phyloP scores from a whole-genome alignment of 371 early-diverging fungal species.

The Mucor plumbeus region DNA sequence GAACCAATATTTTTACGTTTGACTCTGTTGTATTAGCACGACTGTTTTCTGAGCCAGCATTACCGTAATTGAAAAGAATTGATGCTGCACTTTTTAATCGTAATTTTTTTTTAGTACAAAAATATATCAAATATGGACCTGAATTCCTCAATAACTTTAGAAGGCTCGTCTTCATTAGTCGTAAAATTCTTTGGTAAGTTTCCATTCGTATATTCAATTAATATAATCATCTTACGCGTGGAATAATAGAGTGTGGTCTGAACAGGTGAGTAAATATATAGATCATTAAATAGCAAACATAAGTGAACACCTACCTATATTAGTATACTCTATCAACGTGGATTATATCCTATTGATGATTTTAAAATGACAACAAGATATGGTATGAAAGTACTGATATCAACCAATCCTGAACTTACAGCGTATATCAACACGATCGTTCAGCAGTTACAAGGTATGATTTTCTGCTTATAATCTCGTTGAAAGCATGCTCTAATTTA shows the following conservation, averaged over 20 bases:
- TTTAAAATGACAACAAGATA: slow-evolving; percentile 83
- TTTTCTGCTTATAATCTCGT: too few relatives aligned
- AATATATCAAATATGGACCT: neutral
- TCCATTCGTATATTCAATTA: neutral
- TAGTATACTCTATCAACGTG: slow-evolving; percentile 90
- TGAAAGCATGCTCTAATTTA: neutral
- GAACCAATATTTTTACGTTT: too few relatives aligned
- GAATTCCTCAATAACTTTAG: neutral
- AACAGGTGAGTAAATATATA: slow-evolving; percentile 66
- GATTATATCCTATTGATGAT: slow-evolving; percentile 86
- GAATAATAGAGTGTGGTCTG: slow-evolving; percentile 68
- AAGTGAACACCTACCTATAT: neutral
- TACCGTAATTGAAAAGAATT: neutral
- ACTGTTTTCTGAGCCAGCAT: neutral
- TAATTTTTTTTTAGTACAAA: neutral
- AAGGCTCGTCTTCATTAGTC: slow-evolving; percentile 52
- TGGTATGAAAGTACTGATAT: slow-evolving; percentile 78
- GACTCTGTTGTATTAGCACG: neutral
- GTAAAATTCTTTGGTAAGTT: slow-evolving; percentile 83
- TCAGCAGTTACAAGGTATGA: slow-evolving; percentile 73
- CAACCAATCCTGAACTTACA: slow-evolving; percentile 74
- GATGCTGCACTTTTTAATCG: neutral
- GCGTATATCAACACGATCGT: slow-evolving; percentile 77
- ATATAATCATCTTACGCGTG: neutral
- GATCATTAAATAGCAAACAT: neutral